phyloP scores from a whole-genome alignment of 1,139 yeast genomes.

The Geotrichum klebahnii region DNA sequence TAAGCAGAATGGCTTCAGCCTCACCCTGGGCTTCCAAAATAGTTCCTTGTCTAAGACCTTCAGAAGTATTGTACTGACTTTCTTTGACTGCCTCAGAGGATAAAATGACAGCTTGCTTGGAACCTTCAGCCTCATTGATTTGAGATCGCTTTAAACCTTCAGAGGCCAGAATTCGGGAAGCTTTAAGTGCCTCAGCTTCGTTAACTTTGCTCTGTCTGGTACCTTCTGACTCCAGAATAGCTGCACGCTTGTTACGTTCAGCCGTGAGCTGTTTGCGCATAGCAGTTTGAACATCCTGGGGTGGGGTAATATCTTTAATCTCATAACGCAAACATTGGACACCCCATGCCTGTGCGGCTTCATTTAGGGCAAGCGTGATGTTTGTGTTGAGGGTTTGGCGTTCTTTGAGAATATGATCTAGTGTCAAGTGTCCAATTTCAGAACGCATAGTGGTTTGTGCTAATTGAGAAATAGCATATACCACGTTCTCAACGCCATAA shows the following conservation, averaged over 20 bases:
- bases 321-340: conserved; percentile 79
- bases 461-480: conserved; percentile 76
- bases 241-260: conserved; percentile 81
- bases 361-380: conserved; percentile 75
- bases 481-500: conserved; percentile 85
- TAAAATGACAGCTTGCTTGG: conserved; percentile 61
- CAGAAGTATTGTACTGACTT: conserved; percentile 60
- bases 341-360: conserved; percentile 86
- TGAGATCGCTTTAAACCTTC: conserved; percentile 78
- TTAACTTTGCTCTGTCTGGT: conserved; percentile 72
- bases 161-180: conserved; percentile 82
- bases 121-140: conserved; percentile 81
- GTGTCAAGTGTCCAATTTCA: conserved; percentile 76
- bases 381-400: conserved; percentile 67
- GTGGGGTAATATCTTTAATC: conserved; percentile 85
- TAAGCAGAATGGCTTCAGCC: conserved; percentile 60
- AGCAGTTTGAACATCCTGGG: conserved; percentile 78
- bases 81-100: conserved; percentile 66
- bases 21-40: conserved; percentile 74
- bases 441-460: conserved; percentile 91
- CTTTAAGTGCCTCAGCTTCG: conserved; percentile 76
- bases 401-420: conserved; percentile 74
- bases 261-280: conserved; percentile 90
- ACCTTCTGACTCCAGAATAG: conserved; percentile 83
- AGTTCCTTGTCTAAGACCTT: conserved; percentile 69